Percentiles rank a stretch among this genome's conserved stretches.
phyloP scores from a whole-genome alignment of 2,329 filamentous ascomycete species.

The Lachnellula arida region DNA sequence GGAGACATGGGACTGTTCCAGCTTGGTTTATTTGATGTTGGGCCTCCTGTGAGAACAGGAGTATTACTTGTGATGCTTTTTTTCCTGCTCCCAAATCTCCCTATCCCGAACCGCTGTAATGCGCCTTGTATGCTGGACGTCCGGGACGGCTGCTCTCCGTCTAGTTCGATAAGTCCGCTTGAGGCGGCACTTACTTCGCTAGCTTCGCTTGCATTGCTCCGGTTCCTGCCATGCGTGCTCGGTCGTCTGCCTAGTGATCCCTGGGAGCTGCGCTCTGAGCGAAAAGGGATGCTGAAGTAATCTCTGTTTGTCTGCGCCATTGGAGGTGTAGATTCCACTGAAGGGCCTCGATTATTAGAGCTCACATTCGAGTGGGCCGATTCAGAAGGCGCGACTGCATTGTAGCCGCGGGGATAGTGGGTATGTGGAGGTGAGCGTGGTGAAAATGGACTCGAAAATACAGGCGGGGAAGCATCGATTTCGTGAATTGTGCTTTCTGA shows the following conservation, averaged over 20 bases:
- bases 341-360: slow-evolving; percentile 9
- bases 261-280: slow-evolving; percentile 13
- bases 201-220: slow-evolving; percentile 20
- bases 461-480: slow-evolving; percentile 20
- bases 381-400: slow-evolving; percentile 19
- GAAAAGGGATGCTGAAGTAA: slow-evolving; percentile 19
- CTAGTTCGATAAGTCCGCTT: slow-evolving; percentile 15
- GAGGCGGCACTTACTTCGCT: slow-evolving; percentile 17
- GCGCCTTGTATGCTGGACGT: slow-evolving; percentile 9
- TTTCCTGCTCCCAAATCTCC: slow-evolving; percentile 7
- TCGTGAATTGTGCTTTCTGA: slow-evolving; percentile 17
- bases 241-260: slow-evolving; percentile 14
- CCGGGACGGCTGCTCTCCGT: slow-evolving; percentile 5
- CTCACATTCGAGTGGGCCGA: slow-evolving; percentile 12
- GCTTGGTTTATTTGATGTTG: slow-evolving; percentile 1
- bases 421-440: slow-evolving; percentile 14
- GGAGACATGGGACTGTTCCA: slow-evolving; percentile 3
- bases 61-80: background rate
- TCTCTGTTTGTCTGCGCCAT: slow-evolving; percentile 12
- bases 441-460: slow-evolving; percentile 17
- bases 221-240: slow-evolving; percentile 21
- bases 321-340: slow-evolving; percentile 17
- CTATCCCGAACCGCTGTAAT: slow-evolving; percentile 31
- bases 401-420: slow-evolving; percentile 19
- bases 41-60: slow-evolving; percentile 1